Base-by-base conservation (phyloP, 768 basidiomycete species). In the Psilocybe tampanensis region DNA sequence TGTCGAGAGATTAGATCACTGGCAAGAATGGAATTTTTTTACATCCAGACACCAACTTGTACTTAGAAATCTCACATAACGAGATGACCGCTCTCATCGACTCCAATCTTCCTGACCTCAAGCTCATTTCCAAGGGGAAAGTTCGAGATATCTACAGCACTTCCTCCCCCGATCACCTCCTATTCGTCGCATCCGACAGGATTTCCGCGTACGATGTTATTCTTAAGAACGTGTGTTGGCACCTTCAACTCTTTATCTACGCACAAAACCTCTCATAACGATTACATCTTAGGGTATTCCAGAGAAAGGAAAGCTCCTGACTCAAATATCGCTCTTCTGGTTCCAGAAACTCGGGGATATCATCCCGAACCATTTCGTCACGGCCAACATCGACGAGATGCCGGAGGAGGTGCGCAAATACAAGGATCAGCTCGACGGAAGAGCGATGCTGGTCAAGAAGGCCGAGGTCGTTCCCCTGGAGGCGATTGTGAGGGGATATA, bases 121-220 rank as follows among this genome's bases (percentile, higher is more conserved):
- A 75, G 22, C 76, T 98, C 2, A 56, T 98, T 29, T 94, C 94
- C 1, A 86, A 81, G 69, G 97, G 97, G 56, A 99, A 99, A 82
- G 97, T 99, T 19, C 86, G 97, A 55, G 96, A 98, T 72, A 88
- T 99, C 68, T 98, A 99, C 74, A 66, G 82, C 29, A 88, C 85
- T 12, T 86, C 88, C 5, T 86, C 85, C 6, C 79, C 82, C 19
- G 80, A 86, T 51, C 81, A 85, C 62, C 82, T 99, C 18, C 82
- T 99, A 41, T 98, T 98, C 69, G 89, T 98, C 56, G 95, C 96
- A 11, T 89, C 92, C 9, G 97, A 99, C 74, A 83, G 97, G 60
- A 96, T 98, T 69, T 96, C 93, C 18, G 95, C 95, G 0, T 98
- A 93, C 78, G 96, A 99, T 79, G 90, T 97, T 63, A 88, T 98